Evolutionary conservation across 192 early-diverging fungal species (phyloP), one percentile per base, ranked within the genome.

Genomic region (Coemansia sp.): DNA sequence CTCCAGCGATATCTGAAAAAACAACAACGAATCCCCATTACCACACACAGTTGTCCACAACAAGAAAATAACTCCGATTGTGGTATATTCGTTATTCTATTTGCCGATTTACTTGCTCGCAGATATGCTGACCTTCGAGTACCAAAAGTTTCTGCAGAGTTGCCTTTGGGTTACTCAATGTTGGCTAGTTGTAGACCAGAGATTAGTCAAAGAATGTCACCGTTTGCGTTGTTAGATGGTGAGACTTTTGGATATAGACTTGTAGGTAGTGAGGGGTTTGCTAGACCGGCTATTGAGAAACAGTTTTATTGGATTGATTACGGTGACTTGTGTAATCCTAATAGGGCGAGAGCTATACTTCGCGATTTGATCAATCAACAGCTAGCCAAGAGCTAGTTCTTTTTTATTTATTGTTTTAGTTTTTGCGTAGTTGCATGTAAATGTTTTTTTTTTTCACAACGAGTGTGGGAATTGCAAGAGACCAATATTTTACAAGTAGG

Each of bases 231-330:
- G 22, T 28, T 28, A 28, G 22, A 28, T 28, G 22, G 22, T 28
- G 22, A 28, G 22, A 28, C 22, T 28, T 28, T 28, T 28, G 22
- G 22, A 28, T 28, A 28, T 28, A 28, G 22, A 28, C 22, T 28
- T 28, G 22, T 28, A 28, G 22, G 22, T 28, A 28, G 22, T 28
- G 22, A 28, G 22, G 22, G 22, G 22, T 8, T 48, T 48, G 45
- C 8, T 8, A 15, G 17, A 8, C 45, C 45, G 17, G 17, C 1
- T 8, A 48, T 48, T 48, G 45, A 48, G 12, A 48, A 48, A 15
- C 3, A 4, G 2, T 78, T 83, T 41, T 83, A 76, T 72, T 83
- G 81, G 81, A 83, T 83, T 20, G 75, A 83, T 22, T 83, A 83
- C 22, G 75, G 73, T 45, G 81, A 83, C 52, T 36, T 83, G 52